Conservation (phyloP, 176 grass and related monocot species). For the barley (Hordeum vulgare) region MorexV3_pseudomolecules_assembly NC_058523.1:383829587-383830086, state of each 20-base stretch:
- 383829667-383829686: not conserved
- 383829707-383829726: not conserved
- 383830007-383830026: not conserved
- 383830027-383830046: not conserved
- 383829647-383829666: not conserved
- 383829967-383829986: not conserved
- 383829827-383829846: not conserved
- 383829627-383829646: not conserved
- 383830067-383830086: not conserved
- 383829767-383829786: not conserved
- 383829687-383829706: not conserved
- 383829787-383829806: not conserved
- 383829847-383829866: not conserved
- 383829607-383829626: slow-evolving; percentile 9
- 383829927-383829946: not conserved
- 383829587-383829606: not conserved
- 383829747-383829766: not conserved
- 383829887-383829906: not conserved
- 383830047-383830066: not conserved
- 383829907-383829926: not conserved
- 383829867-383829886: not conserved
- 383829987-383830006: not conserved
- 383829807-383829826: not conserved
- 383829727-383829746: slow-evolving; percentile 22
- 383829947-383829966: not conserved